A percentile compares a stretch with the other conserved stretches of the same genome.
These are phyloP conservation scores for Dactylellina haptotyla DNA, from an alignment of 2,329 filamentous ascomycete species.

Conservation along the genomic window DNA sequence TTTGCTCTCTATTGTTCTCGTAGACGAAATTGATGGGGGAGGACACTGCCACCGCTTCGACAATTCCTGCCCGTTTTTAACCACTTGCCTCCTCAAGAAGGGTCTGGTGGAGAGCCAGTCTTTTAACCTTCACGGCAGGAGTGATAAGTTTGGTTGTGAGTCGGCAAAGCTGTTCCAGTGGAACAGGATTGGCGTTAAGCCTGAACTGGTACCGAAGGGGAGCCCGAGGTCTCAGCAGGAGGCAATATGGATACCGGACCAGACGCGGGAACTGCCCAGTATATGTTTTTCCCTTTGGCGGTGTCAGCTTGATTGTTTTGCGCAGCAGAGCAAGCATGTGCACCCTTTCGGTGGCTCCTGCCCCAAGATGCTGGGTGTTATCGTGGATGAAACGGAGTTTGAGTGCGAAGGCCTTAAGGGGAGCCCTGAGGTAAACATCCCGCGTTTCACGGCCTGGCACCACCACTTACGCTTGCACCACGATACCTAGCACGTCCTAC, in stretches of 20 bases:
- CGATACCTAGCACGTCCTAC: not conserved
- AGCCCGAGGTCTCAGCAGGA: not conserved
- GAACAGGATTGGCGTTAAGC: constrained; percentile 22
- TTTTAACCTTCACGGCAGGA: constrained; percentile 42
- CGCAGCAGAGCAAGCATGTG: constrained; percentile 11
- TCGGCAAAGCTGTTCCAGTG: not conserved
- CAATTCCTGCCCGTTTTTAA: constrained; percentile 34
- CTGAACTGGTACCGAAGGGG: constrained; percentile 2
- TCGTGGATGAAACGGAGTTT: constrained; percentile 40
- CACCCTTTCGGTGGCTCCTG: not conserved
- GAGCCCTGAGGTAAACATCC: constrained; percentile 46
- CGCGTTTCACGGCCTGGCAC: constrained; percentile 38
- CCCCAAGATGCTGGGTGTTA: not conserved
- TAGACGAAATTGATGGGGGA: constrained; percentile 19
- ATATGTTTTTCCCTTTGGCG: no score
- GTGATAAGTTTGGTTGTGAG: not conserved
- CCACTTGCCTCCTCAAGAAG: not conserved
- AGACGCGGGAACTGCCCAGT: not conserved
- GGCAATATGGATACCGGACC: not conserved
- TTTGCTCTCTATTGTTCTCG: constrained; percentile 1
- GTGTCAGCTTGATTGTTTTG: constrained; percentile 43
- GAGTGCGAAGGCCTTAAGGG: constrained; percentile 33
- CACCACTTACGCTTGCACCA: not conserved
- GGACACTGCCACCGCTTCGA: constrained; percentile 52
- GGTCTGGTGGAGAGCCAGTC: not conserved